A percentile compares a stretch with the other conserved stretches of the same genome.
Evolutionary conservation across 2,329 filamentous ascomycete species (phyloP).

Genomic region (Corinectria fuckeliana): DNA sequence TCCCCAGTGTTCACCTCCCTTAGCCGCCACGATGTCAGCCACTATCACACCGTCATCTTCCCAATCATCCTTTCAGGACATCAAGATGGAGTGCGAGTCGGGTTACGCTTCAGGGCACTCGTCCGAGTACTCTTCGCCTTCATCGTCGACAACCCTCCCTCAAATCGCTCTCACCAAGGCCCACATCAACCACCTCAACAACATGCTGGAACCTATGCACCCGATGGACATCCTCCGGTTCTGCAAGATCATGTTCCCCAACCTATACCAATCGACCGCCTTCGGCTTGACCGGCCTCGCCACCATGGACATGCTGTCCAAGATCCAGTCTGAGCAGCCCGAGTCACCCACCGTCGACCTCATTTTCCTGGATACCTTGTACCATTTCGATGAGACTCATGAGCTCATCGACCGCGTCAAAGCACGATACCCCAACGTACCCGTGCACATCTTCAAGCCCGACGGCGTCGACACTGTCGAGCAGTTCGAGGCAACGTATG

Average conservation of each 20-base stretch:
- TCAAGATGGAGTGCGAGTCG: conserved; percentile 69
- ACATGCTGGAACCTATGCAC: conserved; percentile 84
- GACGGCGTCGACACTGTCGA: conserved; percentile 72
- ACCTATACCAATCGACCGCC: conserved; percentile 85
- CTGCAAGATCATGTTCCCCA: conserved; percentile 88
- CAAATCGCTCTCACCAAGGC: conserved; percentile 84
- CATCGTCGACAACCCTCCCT: conserved; percentile 59
- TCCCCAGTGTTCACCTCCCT: conserved; percentile 12
- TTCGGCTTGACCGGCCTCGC: conserved; percentile 83
- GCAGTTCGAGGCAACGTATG: conserved; percentile 84
- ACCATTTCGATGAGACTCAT: conserved; percentile 82
- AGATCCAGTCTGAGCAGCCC: conserved; percentile 69
- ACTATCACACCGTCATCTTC: conserved; percentile 48
- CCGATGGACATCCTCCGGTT: conserved; percentile 92
- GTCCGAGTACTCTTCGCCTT: conserved; percentile 48
- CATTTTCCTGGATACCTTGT: conserved; percentile 84
- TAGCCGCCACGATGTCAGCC: conserved; percentile 44
- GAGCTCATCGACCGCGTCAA: conserved; percentile 76
- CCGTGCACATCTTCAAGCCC: conserved; percentile 90
- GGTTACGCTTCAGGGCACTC: conserved; percentile 74
- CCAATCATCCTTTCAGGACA: conserved; percentile 47
- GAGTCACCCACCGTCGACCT: conserved; percentile 66
- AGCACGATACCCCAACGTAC: conserved; percentile 77
- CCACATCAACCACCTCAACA: conserved; percentile 90
- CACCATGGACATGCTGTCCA: conserved; percentile 85